Base-by-base conservation (phyloP, 2,329 filamentous ascomycete species). In the Sarocladium brachiariae region DNA sequence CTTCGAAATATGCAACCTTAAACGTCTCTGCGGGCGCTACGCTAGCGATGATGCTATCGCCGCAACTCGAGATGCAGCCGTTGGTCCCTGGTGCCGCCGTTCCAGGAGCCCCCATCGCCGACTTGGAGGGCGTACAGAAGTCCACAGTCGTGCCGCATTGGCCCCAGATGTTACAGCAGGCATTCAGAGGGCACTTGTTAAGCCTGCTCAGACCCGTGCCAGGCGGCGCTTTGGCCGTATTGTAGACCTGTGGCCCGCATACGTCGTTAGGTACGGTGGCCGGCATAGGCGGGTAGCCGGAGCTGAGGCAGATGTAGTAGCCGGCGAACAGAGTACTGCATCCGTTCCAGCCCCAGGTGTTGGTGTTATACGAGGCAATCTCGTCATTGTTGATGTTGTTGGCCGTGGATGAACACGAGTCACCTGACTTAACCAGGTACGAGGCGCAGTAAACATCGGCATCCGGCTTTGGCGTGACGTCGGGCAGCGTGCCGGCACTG, bases 141-240 rank as follows among this genome's bases (percentile, higher is more conserved):
- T 71, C 71, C 1, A 55, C 54, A 0, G 69, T 71, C 1, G 64
- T 64, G 4, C 73, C 74, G 21, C 74, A 77, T 45, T 71, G 63
- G 1, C 73, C 74, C 61, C 69, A 70, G 16, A 62, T 58, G 11
- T 66, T 63, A 55, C 70, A 73, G 55, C 69, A 72, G 1, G 63
- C 66, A 23, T 71, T 70, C 0, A 74, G 59, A 0, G 70, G 70
- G 52, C 75, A 78, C 0, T 66, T 70, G 53, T 77, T 78, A 5
- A 78, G 57, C 8, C 60, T 56, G 1, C 61, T 54, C 3, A 75
- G 39, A 16, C 62, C 57, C 13, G 57, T 64, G n/a, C 63, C 66
- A 11, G 61, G 56, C 0, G 57, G 14, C 0, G 71, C 67, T 10
- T 56, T 43, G 9, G 55, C 46, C 0, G 71, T 73, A 1, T 70